These are phyloP conservation scores for Cryptosporidium meleagridis DNA, from an alignment of 169 alveolate genomes.

Conservation along the genomic window DNA sequence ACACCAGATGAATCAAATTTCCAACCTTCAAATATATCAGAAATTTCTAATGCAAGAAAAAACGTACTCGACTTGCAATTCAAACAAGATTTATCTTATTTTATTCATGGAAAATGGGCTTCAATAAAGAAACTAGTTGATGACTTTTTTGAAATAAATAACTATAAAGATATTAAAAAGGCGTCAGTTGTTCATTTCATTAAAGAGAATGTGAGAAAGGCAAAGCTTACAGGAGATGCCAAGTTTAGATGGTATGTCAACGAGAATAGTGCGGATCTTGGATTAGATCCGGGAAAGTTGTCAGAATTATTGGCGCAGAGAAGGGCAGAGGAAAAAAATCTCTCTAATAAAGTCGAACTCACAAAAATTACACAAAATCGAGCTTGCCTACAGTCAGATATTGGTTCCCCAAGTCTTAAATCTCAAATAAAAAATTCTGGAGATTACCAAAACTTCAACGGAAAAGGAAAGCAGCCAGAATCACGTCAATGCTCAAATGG, in stretches of 20 bases:
- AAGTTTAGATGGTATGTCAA: slow-evolving; percentile 45
- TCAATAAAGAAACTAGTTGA: slow-evolving; percentile 35
- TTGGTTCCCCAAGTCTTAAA: neutral
- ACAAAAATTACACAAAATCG: slow-evolving; percentile 8
- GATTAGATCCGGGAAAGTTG: slow-evolving; percentile 7
- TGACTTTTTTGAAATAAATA: slow-evolving; percentile 27
- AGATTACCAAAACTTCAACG: neutral
- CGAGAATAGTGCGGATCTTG: neutral
- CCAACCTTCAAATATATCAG: neutral
- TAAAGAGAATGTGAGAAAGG: slow-evolving; percentile 27
- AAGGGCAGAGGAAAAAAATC: slow-evolving; percentile 1
- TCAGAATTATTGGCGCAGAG: slow-evolving; percentile 35
- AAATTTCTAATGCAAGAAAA: neutral
- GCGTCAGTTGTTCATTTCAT: slow-evolving; percentile 34
- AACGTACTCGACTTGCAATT: neutral
- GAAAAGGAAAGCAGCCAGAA: neutral
- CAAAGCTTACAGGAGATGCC: slow-evolving; percentile 32
- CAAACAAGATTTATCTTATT: slow-evolving; percentile 34
- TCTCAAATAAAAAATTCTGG: neutral
- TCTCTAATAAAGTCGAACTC: neutral
- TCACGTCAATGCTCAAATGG: neutral
- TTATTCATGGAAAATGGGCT: slow-evolving; percentile 44
- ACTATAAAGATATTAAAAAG: slow-evolving; percentile 12
- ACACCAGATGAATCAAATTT: neutral
- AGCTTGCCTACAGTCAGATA: neutral